Percentiles rank a stretch among this genome's conserved stretches.
Evolutionary conservation across 345 rosid genomes (phyloP).

Genomic region (Raphanus raphanistrum): DNA sequence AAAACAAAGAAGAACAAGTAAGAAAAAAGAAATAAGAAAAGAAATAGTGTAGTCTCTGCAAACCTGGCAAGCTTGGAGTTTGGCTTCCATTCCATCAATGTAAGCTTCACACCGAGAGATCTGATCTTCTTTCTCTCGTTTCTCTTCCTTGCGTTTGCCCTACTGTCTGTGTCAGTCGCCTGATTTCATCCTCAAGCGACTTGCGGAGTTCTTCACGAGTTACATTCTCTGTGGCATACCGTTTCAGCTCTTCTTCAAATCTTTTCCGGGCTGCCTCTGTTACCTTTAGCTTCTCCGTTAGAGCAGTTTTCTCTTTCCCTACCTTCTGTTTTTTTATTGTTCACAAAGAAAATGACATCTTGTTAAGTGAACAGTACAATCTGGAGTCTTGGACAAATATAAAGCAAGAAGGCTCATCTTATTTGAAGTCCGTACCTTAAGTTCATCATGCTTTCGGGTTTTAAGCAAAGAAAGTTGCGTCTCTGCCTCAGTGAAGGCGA

Average conservation of each 20-base stretch:
- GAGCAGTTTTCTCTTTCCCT: constrained; percentile 89
- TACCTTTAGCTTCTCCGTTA: constrained; percentile 81
- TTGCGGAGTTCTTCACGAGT: constrained; percentile 84
- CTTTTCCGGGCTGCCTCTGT: constrained; percentile 91
- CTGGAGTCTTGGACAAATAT: neutral
- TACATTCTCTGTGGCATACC: constrained; percentile 80
- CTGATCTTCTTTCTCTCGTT: constrained; percentile 90
- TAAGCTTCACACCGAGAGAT: constrained; percentile 89
- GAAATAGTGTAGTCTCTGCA: neutral
- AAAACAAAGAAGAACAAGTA: neutral
- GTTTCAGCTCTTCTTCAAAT: constrained; percentile 88
- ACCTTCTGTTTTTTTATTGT: constrained; percentile 59
- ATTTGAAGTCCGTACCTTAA: constrained; percentile 60
- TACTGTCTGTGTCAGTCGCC: constrained; percentile 75
- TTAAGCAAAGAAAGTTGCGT: constrained; percentile 77
- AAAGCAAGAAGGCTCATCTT: constrained; percentile 4
- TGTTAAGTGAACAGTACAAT: constrained; percentile 18
- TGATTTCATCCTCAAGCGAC: constrained; percentile 87
- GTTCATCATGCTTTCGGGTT: constrained; percentile 91
- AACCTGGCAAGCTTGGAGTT: constrained; percentile 92
- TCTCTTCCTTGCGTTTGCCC: constrained; percentile 97
- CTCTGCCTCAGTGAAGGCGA: constrained; percentile 95
- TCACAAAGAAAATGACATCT: constrained; percentile 21
- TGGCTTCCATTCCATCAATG: constrained; percentile 91
- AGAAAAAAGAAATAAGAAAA: no score